These are phyloP conservation scores for Neonothopanus nambi DNA, from an alignment of 1,284 basidiomycete species.

Conservation along the genomic window DNA sequence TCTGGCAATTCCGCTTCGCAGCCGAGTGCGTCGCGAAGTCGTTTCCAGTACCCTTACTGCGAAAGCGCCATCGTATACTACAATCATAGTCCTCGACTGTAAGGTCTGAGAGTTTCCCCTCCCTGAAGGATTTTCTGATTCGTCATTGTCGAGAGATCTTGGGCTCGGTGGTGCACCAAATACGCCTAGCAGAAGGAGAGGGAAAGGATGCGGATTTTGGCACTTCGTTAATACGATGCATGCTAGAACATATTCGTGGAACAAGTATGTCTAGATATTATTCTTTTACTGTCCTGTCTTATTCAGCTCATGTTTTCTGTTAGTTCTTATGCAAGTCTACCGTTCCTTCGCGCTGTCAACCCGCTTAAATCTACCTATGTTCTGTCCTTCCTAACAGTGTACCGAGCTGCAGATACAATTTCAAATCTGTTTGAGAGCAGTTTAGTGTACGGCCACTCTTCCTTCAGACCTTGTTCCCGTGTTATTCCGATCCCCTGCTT, in stretches of 20 bases:
- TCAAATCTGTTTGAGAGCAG: constrained; percentile 56
- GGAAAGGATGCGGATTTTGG: constrained; percentile 29
- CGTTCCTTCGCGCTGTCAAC: constrained; percentile 62
- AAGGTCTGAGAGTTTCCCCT: constrained; percentile 68
- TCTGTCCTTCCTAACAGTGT: constrained; percentile 65
- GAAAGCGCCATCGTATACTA: constrained; percentile 61
- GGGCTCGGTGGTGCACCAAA: constrained; percentile 5
- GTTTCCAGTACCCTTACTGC: constrained; percentile 62
- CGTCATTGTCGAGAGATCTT: constrained; percentile 16
- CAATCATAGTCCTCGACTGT: constrained; percentile 71
- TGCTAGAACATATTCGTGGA: constrained; percentile 54
- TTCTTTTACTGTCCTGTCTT: constrained; percentile 9
- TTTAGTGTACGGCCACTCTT: constrained; percentile 46
- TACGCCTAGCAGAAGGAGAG: constrained; percentile 1
- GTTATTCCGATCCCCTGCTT: not conserved
- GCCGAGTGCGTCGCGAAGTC: constrained; percentile 67
- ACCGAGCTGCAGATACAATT: constrained; percentile 56
- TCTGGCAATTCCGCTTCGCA: constrained; percentile 65
- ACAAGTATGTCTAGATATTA: constrained; percentile 47
- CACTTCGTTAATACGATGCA: constrained; percentile 49
- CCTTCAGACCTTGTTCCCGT: too few relatives aligned
- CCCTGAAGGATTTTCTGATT: constrained; percentile 40
- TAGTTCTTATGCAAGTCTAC: constrained; percentile 70
- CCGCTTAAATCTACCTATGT: constrained; percentile 61
- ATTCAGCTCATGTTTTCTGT: not conserved